Conservation (phyloP, 129 eudicot species). For the Flaveria brownii region DNA sequence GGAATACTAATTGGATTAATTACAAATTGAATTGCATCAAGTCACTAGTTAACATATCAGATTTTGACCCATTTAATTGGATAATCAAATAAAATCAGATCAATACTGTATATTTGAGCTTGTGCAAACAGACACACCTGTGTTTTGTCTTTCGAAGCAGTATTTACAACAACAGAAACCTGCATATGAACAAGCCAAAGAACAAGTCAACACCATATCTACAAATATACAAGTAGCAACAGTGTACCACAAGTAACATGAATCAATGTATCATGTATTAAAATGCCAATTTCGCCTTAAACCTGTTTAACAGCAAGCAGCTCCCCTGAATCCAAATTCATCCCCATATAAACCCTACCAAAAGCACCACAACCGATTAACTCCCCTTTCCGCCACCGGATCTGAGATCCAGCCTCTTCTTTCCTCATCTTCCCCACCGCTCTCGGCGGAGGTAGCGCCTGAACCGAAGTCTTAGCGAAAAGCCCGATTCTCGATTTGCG, state of each 20-base stretch:
- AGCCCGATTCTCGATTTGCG: conserved; percentile 81
- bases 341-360: conserved; percentile 98
- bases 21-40: conserved; percentile 4
- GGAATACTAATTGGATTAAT: neutral
- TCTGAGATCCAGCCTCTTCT: conserved; percentile 53
- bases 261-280: neutral
- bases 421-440: conserved; percentile 29
- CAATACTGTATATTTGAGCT: neutral
- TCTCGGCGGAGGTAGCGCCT: conserved; percentile 58
- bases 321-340: conserved; percentile 98
- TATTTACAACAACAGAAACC: conserved; percentile 81
- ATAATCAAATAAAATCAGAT: neutral
- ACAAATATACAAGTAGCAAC: neutral
- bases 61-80: conserved; percentile 1
- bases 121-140: conserved; percentile 52
- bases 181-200: conserved; percentile 26
- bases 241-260: neutral
- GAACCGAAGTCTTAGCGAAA: conserved; percentile 53
- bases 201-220: conserved; percentile 26
- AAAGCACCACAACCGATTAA: conserved; percentile 94
- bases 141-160: conserved; percentile 78
- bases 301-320: conserved; percentile 94
- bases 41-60: neutral
- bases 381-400: conserved; percentile 97
- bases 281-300: neutral